Base-by-base conservation (phyloP, 371 early-diverging fungal genomes). In the Modicella reniformis region DNA sequence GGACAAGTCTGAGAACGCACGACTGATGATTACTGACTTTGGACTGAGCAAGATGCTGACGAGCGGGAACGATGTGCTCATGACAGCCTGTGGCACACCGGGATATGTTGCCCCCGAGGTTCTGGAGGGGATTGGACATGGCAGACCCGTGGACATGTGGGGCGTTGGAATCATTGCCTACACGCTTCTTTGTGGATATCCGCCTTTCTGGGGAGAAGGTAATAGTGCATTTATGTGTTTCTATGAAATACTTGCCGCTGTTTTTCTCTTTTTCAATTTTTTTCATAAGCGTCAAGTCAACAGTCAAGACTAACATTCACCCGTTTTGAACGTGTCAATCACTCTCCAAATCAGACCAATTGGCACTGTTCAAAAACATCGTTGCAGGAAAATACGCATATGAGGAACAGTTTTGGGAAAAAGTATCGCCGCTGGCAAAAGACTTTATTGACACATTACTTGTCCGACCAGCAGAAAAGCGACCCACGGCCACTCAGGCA, bases 81-180 rank as follows among this genome's bases (percentile, higher is more conserved):
- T 85, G 65, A 95, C 94, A 0, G 93, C 93, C 44, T 94, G 93
- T 74, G 95, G 96, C 12, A 91, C 93, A 47, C 89, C 93, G 6
- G 92, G 94, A 34, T 95, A 93, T 81, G 94, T 93, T 74, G 93
- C 94, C 8, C 96, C 96, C 3, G 96, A 95, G 74, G 86, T 95
- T n/a, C 84, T 95, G 57, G 84, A 84, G 48, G 90, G 86, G 49
- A 79, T 82, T 2, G 90, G 90, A 0, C 88, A 90, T 70, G 87
- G 88, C 48, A 88, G 86, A 59, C 88, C 87, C 30, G 90, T 90
- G 26, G 97, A 97, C 71, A 81, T 95, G 72, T 97, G 96, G 96
- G 88, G 92, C 41, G 81, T 95, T 59, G 97, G 97, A 12, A 92
- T 97, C 25, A 91, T 97, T 59, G 83, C 94, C 7, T 96, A 90